Evolutionary conservation across 2,329 filamentous ascomycete genomes (phyloP).

Genomic region (Beauveria varroae): DNA sequence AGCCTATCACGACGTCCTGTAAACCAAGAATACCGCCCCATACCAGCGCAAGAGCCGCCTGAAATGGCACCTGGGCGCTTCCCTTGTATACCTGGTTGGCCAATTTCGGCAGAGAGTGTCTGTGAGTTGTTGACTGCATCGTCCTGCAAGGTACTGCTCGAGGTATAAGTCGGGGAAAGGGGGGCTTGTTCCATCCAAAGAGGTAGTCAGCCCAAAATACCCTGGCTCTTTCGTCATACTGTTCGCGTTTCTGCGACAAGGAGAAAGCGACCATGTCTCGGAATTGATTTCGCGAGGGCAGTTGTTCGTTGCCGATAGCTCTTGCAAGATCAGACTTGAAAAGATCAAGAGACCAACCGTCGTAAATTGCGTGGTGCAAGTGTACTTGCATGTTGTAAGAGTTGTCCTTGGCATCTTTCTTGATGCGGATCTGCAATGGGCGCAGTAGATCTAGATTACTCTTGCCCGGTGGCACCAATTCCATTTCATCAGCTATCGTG

Average conservation of each 20-base stretch:
- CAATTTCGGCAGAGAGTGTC: not conserved
- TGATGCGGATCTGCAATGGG: conserved; percentile 57
- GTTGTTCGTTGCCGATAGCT: conserved; percentile 30
- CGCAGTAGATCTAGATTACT: conserved; percentile 33
- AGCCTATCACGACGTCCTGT: conserved; percentile 65
- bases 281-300: conserved; percentile 49
- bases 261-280: conserved; percentile 48
- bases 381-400: conserved; percentile 39
- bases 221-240: conserved; percentile 33
- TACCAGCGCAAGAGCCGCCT: conserved; percentile 61
- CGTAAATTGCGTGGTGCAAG: conserved; percentile 79
- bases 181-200: conserved; percentile 42
- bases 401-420: conserved; percentile 15
- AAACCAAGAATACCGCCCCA: conserved; percentile 57
- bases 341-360: conserved; percentile 87
- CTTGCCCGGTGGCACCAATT: conserved; percentile 25
- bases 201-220: conserved; percentile 67
- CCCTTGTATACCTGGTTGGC: not conserved
- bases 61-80: conserved; percentile 66
- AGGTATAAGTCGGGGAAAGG: conserved; percentile 42
- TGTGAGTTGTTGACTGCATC: not conserved
- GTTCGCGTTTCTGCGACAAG: conserved; percentile 17
- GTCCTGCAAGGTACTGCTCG: not conserved
- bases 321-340: conserved; percentile 58
- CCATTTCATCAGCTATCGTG: conserved; percentile 27